Base-by-base conservation (phyloP, 2,329 filamentous ascomycete species). In the Hypoxylon sp. region DNA sequence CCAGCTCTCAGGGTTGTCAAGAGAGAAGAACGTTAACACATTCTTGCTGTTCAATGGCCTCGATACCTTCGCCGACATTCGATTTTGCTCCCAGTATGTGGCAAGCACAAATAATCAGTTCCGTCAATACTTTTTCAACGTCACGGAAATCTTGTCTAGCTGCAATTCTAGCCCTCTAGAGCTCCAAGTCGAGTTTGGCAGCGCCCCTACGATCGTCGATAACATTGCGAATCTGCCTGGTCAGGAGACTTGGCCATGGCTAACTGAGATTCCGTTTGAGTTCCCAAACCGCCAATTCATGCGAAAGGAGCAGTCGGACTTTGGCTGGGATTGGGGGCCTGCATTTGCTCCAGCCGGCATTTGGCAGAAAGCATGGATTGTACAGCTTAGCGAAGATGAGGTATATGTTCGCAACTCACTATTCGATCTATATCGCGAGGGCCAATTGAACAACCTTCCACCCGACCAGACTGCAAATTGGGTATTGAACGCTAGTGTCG, bases 291-390 rank as follows among this genome's bases (percentile, higher is more conserved):
- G 85, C 6, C 82, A 84, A 74, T 88, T 86, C 67, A 85, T 89
- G 37, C 82, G 88, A 31, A 89, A 90, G 73, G 84, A 89, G 73
- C 70, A 72, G 86, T 90, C 74, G 6, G 87, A 90, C 74, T 90
- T 90, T 75, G 89, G 89, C 1, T 91, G 88, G 88, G 88, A 89
- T 66, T 89, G 87, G 87, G 86, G 86, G 4, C 8, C 86, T 8
- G 86, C 85, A 0, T 89, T 90, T 73, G 82, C 71, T 84, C n/a
- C 88, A 0, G 85, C 86, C n/a, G 88, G 89, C 2, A 85, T 88
- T 6, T 91, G 88, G 89, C 82, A 86, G 68, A 85, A 87, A 46
- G 87, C 86, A 1, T 88, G 84, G 74, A 76, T 88, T 0, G 80
- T 89, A 11, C 86, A 89, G 68, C 79, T 88, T 6, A 74, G 76